Evolutionary conservation across 192 early-diverging fungal genomes (phyloP).

Genomic region (Gonapodya prolifera): DNA sequence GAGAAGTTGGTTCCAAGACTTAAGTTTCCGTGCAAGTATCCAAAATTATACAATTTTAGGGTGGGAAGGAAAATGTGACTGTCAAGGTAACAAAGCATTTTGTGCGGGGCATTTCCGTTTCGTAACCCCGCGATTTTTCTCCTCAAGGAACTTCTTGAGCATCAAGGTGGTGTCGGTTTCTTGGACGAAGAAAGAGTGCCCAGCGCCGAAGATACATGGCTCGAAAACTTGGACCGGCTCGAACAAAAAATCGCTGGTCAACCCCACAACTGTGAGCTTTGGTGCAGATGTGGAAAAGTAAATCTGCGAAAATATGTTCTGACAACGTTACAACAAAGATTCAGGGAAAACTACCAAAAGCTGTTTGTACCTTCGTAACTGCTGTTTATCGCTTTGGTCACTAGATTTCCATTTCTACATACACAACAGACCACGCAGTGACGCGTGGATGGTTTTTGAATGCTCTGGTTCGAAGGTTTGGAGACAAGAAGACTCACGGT

Average conservation of each 20-base stretch:
- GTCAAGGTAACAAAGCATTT: no score
- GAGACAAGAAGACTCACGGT: background rate
- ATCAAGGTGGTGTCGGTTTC: background rate
- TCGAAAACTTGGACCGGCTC: background rate
- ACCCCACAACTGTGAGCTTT: background rate
- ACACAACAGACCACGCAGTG: no score
- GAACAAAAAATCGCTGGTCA: background rate
- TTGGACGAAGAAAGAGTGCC: background rate
- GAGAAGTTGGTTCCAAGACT: slow-evolving; percentile 47
- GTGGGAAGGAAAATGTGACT: slow-evolving; percentile 1
- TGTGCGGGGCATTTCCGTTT: no score
- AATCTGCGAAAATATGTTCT: no score
- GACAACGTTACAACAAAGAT: no score
- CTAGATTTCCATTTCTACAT: no score
- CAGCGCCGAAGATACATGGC: slow-evolving; percentile 23
- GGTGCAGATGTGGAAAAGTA: no score
- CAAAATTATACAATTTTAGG: no score
- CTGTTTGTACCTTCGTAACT: no score
- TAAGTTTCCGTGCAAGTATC: slow-evolving; percentile 57
- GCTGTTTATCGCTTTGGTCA: no score
- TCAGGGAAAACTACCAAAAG: no score
- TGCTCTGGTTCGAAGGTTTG: background rate
- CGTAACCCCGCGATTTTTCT: no score
- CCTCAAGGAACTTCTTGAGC: background rate
- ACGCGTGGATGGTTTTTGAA: background rate